Base-by-base conservation (phyloP, 1,139 yeast genomes). In the Suhomyces kunorum region DNA sequence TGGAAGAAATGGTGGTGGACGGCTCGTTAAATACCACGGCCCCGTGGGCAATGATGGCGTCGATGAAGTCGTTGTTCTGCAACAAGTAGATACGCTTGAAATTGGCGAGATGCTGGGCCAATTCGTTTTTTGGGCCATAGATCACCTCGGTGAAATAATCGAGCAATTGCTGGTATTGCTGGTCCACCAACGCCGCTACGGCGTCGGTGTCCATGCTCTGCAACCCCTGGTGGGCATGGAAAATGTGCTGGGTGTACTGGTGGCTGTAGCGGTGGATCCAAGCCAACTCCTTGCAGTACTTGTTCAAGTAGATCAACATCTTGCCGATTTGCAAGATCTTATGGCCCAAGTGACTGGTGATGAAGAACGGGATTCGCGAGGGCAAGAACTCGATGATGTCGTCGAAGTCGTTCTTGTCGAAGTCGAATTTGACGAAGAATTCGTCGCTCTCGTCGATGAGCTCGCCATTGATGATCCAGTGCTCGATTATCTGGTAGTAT, bases 281-380 rank as follows among this genome's bases (percentile, higher is more conserved):
- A 24, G 70, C 73, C 17, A 74, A 60, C 48, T 83, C 89, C 35
- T 55, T 52, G 46, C 97, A 86, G 36, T 78, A 77, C 25, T 69
- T 70, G 34, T 81, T 78, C 32, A 92, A 63, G 55, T 84, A 90
- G 28, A 80, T 74, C n/a, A 84, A 66, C 12, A 87, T 78, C 49
- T 85, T 82, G 1, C 98, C 98, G 18, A 86, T 81, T 43, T 87
- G 87, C 50, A 75, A 84, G 8, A 86, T 76, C 48, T 77, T 74
- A 18, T 65, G 58, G 2, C 87, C 81, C 1, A 76, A 61, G 12
- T 64, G 63, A 6, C 56, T 54, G 32, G 60, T 54, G 29, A 64
- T 54, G 53, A 84, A 87, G 7, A 61, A 56, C 0, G 97, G 97
- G 1, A 84, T 70, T 47, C 71, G 76, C 1, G 61, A 61, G 0